A percentile compares a stretch with the other conserved stretches of the same genome.
phyloP scores from a whole-genome alignment of 2,329 filamentous ascomycete species.

The Rhynchosporium secalis region DNA sequence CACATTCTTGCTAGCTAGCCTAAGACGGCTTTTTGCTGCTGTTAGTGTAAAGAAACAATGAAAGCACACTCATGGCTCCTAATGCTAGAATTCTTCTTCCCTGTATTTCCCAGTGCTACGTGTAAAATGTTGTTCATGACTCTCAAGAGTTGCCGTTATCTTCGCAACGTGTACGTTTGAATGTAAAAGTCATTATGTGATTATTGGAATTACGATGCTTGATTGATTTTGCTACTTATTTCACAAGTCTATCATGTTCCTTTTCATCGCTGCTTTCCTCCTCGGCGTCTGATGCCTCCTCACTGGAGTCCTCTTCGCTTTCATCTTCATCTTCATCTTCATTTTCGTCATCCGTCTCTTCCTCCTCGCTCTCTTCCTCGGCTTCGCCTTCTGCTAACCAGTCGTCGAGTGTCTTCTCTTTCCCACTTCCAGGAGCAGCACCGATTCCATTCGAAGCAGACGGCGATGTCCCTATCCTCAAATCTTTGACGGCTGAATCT shows the following conservation, averaged over 20 bases:
- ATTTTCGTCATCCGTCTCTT: conserved; percentile 31
- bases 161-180: too few relatives aligned
- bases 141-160: background rate
- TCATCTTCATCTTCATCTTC: conserved; percentile 36
- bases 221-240: background rate
- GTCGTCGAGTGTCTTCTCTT: conserved; percentile 82
- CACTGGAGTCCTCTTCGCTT: conserved; percentile 26
- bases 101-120: conserved; percentile 13
- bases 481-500: conserved; percentile 54
- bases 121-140: conserved; percentile 12
- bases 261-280: conserved; percentile 32
- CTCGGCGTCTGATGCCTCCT: conserved; percentile 35
- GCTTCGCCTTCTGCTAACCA: conserved; percentile 71
- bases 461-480: conserved; percentile 37
- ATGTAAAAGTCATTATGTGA: background rate
- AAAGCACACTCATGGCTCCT: conserved; percentile 30
- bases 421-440: conserved; percentile 35
- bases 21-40: conserved; percentile 13
- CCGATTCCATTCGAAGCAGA: conserved; percentile 51
- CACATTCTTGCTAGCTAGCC: background rate
- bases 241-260: conserved; percentile 38
- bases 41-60: conserved; percentile 25
- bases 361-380: conserved; percentile 48
- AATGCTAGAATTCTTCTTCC: conserved; percentile 31
- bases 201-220: background rate